phyloP scores from a whole-genome alignment of 106 monocot species.

The Gastrodia elata region DNA sequence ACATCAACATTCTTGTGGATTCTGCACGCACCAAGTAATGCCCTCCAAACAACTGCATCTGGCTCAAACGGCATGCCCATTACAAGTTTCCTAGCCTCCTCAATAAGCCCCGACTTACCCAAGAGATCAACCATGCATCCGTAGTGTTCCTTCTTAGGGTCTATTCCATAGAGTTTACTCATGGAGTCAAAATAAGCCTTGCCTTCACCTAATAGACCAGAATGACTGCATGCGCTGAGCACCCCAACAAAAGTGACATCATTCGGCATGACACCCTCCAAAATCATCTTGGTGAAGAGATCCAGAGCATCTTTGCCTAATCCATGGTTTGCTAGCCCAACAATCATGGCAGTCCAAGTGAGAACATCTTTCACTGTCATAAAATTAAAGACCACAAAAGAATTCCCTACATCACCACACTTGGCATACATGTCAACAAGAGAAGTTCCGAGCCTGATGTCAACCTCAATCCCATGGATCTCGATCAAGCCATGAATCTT shows the following conservation, averaged over 20 bases:
- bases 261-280: constrained; percentile 21
- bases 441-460: constrained; percentile 29
- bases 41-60: constrained; percentile 36
- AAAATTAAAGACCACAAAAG: constrained; percentile 13
- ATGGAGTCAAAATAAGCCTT: constrained; percentile 23
- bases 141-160: constrained; percentile 44
- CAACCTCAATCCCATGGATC: constrained; percentile 17
- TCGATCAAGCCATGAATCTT: constrained; percentile 23
- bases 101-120: constrained; percentile 25
- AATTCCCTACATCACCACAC: constrained; percentile 38
- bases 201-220: constrained; percentile 35
- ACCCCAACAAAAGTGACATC: constrained; percentile 39
- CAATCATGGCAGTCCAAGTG: constrained; percentile 46
- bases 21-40: constrained; percentile 31
- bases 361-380: constrained; percentile 26
- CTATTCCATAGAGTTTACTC: constrained; percentile 16
- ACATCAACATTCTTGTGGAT: constrained; percentile 27
- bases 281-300: constrained; percentile 35
- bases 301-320: constrained; percentile 24
- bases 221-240: constrained; percentile 29
- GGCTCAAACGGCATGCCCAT: constrained; percentile 33
- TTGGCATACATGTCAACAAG: constrained; percentile 57
- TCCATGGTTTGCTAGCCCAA: constrained; percentile 55
- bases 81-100: constrained; percentile 27
- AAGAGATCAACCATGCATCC: constrained; percentile 56